Conservation (phyloP, 2,329 filamentous ascomycete genomes). For the Cladosporium sp. region DNA sequence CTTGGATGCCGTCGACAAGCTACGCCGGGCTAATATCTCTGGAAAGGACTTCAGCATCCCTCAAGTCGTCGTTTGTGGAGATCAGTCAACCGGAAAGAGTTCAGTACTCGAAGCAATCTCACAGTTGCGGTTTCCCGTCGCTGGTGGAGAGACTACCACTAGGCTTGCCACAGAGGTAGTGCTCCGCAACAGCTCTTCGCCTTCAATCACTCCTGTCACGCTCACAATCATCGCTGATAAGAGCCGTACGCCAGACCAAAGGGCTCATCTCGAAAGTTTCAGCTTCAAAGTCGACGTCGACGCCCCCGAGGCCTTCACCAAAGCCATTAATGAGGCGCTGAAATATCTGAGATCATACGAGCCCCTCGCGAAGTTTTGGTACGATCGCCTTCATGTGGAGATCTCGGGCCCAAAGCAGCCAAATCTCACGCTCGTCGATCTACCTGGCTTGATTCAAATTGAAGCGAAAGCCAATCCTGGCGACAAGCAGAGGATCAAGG, state of each 20-base stretch:
- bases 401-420: background rate
- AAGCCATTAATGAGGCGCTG: background rate
- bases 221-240: background rate
- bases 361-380: background rate
- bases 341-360: background rate
- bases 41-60: conserved; percentile 22
- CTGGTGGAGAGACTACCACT: conserved; percentile 54
- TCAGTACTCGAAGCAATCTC: conserved; percentile 61
- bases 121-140: conserved; percentile 53
- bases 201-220: conserved; percentile 13
- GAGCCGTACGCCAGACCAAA: background rate
- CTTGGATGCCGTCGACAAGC: conserved; percentile 3
- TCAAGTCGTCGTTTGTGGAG: conserved; percentile 51
- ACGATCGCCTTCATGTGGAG: background rate
- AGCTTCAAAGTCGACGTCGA: background rate
- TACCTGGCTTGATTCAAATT: conserved; percentile 39
- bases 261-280: background rate
- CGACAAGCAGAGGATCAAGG: conserved; percentile 29
- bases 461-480: conserved; percentile 30
- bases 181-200: conserved; percentile 25
- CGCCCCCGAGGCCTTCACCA: background rate
- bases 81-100: conserved; percentile 58
- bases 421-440: conserved; percentile 27
- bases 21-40: background rate
- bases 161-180: conserved; percentile 2